Evolutionary conservation across 2,329 filamentous ascomycete species (phyloP), one percentile per base, ranked within the genome.

Genomic region (Nigrograna mackinnonii): DNA sequence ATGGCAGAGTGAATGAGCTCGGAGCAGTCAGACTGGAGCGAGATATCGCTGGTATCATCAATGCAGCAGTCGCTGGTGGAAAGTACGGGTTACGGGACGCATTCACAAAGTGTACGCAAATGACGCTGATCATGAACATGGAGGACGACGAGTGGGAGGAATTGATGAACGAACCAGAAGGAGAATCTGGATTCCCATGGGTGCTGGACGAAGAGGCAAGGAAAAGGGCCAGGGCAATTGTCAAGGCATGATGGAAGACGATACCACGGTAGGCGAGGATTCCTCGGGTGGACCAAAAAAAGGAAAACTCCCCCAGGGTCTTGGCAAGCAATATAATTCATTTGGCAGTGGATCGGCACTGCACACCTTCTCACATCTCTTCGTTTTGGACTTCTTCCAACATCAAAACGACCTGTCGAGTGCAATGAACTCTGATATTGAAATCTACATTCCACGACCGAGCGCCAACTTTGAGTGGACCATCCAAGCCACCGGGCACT

Each of bases 131-230:
- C 13, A 84, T 92, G 64, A 92, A 91, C 55, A 95, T 96, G 90
- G 91, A 96, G 64, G 89, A 94, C 22, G 91, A 96, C 44, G 92
- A 96, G 69, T 96, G 91, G 88, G 88, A 92, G 35, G 90, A 94
- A 67, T 69, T 91, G 28, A 66, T 70, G 28, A 60, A 68, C 5
- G 70, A 77, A 30, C 69, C 75, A 22, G 64, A 71, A 36, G 64
- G 67, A 46, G 77, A 80, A 41, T 71, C 77, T 12, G 86, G 81
- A 9, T 83, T 94, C 60, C 77, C 79, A 37, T 91, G 87, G 87
- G 79, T 85, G 34, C 57, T 91, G 49, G 85, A 78, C 44, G 78
- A 79, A 31, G 89, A 91, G 43, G 91, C 95, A 72, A 83, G 87
- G 64, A 78, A 76, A 52, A 80, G 82, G 58, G 88, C 88, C 7